Percentiles rank a stretch among this genome's conserved stretches.
These are phyloP conservation scores for Boletus tomentosulus DNA, from an alignment of 768 basidiomycete genomes.

Conservation along the genomic window DNA sequence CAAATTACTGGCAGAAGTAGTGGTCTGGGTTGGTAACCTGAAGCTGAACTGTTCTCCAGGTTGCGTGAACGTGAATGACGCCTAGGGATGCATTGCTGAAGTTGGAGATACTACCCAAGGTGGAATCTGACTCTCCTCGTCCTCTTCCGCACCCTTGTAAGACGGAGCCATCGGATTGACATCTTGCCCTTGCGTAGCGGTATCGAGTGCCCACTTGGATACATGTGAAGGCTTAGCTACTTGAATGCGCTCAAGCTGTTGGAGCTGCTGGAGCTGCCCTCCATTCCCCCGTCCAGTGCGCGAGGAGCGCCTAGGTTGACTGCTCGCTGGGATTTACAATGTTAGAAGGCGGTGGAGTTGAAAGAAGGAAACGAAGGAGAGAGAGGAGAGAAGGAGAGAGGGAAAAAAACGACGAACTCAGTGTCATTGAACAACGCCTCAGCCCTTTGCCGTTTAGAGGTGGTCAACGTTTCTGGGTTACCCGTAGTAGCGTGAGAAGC, in stretches of 20 bases:
- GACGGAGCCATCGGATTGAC: not conserved
- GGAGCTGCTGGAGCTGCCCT: not conserved
- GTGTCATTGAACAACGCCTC: too few relatives aligned
- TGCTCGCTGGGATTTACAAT: too few relatives aligned
- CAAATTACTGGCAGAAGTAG: too few relatives aligned
- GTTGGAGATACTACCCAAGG: not conserved
- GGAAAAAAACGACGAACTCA: too few relatives aligned
- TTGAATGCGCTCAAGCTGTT: not conserved
- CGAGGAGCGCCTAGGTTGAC: not conserved
- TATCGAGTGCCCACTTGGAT: not conserved
- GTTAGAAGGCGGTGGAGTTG: too few relatives aligned
- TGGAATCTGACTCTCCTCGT: not conserved
- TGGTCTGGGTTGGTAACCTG: not conserved
- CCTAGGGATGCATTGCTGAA: not conserved
- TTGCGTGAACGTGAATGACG: not conserved
- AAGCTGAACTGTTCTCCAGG: not conserved
- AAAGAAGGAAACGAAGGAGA: too few relatives aligned
- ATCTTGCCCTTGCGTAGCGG: not conserved
- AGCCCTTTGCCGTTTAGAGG: too few relatives aligned
- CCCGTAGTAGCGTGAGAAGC: too few relatives aligned
- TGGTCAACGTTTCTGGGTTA: too few relatives aligned
- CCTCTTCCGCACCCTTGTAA: not conserved
- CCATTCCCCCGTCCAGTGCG: not conserved
- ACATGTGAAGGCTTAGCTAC: not conserved
- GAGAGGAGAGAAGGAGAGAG: too few relatives aligned